Evolutionary conservation across 2,329 filamentous ascomycete genomes (phyloP), one percentile per base, ranked within the genome.

Genomic region (Claviceps humidiphila): DNA sequence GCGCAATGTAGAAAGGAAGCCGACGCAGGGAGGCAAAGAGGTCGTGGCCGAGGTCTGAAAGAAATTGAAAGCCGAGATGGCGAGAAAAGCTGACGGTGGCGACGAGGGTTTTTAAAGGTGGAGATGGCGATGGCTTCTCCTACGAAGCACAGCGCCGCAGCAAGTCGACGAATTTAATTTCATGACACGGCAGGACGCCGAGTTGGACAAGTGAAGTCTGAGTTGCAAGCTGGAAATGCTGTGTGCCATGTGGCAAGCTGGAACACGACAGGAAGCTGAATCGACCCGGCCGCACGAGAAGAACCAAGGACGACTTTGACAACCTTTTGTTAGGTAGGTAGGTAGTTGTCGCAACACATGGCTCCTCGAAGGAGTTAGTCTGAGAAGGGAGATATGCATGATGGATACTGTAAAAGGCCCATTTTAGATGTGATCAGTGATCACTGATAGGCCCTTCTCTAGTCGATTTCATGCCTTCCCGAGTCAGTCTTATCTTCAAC

Each of bases 401-500:
- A 30, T 30, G 24, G 24, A 49, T 1, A 40, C 44, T 22, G 45
- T 47, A 34, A 40, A 20, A 44, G 6, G 20, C 20, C 14, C 7
- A 14, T 16, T 26, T 16, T 6, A 22, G 20, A 16, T 14, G 37
- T 46, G 44, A 46, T 30, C 37, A 20, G 17, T 20, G 17, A 20
- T 20, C 17, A 20, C 17, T 20, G 17, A 22, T 22, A 22, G 30
- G 45, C 44, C n/a, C n/a, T 39, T 13, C 37, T 42, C 30, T 17
- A 16, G 37, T 24, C 20, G 39, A 30, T 24, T 24, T n/a, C 42
- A 24, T 20, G 20, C 4, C 9, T 45, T 37, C 9, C 34, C 30
- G 41, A 46, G 11, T 50, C 47, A 42, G 47, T 50, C 38, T 42
- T 39, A 52, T 52, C 51, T 47, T 48, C 39, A 38, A 49, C 45